A percentile compares a stretch with the other conserved stretches of the same genome.
These are phyloP conservation scores for Aureobasidium sp. DNA, from an alignment of 2,329 filamentous ascomycete species.

Conservation along the genomic window DNA sequence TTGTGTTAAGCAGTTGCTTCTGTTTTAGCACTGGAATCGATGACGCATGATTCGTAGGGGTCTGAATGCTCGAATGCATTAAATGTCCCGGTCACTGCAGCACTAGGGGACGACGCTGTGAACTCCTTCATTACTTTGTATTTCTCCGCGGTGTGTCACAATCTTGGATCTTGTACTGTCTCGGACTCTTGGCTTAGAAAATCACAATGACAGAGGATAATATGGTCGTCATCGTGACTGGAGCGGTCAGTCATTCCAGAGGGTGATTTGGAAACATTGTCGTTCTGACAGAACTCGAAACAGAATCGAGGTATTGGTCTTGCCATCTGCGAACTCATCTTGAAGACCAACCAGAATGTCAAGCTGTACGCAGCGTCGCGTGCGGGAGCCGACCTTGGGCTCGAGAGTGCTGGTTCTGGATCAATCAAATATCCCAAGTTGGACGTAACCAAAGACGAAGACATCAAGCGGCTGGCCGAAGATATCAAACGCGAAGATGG, in stretches of 20 bases:
- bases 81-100: not conserved
- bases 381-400: conserved; percentile 25
- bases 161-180: not conserved
- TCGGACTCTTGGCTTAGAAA: not conserved
- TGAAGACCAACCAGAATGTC: conserved; percentile 21
- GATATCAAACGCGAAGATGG: conserved; percentile 20
- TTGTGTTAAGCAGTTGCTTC: not conserved
- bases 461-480: conserved; percentile 25
- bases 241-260: conserved; percentile 23
- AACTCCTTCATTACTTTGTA: not conserved
- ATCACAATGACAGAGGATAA: conserved; percentile 23
- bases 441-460: conserved; percentile 25
- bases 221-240: conserved; percentile 29
- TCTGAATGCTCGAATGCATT: not conserved
- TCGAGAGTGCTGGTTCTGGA: conserved; percentile 19
- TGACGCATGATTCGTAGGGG: not conserved
- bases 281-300: conserved; percentile 7
- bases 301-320: conserved; percentile 32
- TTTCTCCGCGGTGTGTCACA: not conserved
- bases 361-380: conserved; percentile 30
- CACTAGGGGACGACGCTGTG: not conserved
- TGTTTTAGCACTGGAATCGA: not conserved
- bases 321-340: conserved; percentile 29
- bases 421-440: conserved; percentile 26
- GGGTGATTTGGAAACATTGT: not conserved